phyloP scores from a whole-genome alignment of 495 filamentous ascomycete species.

The Hyaloscypha bicolor region DNA sequence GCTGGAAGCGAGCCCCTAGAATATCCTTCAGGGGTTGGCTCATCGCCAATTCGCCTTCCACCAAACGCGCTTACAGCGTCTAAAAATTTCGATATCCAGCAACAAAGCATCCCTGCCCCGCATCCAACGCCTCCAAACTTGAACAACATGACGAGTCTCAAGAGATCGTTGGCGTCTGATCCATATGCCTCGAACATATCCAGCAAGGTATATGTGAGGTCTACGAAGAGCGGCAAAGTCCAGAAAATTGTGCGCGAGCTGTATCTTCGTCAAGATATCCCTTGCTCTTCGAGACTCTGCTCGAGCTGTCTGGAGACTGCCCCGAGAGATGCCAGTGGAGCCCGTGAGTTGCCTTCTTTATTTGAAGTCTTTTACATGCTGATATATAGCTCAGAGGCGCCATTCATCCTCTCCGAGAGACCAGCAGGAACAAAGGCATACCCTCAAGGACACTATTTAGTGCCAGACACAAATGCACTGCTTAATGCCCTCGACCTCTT shows the following conservation, averaged over 20 bases:
- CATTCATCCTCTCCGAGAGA: conserved; percentile 84
- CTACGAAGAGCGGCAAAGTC: conserved; percentile 92
- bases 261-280: conserved; percentile 94
- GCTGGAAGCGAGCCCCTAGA: background rate
- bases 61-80: background rate
- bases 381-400: conserved; percentile 54
- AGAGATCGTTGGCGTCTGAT: conserved; percentile 70
- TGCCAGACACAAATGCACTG: conserved; percentile 96
- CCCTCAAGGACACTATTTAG: conserved; percentile 88
- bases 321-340: conserved; percentile 76
- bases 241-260: conserved; percentile 98
- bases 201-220: conserved; percentile 91
- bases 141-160: conserved; percentile 82
- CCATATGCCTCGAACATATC: conserved; percentile 74
- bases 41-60: background rate
- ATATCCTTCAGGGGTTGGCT: background rate
- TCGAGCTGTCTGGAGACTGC: conserved; percentile 66
- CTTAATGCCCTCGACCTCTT: conserved; percentile 96
- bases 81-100: background rate
- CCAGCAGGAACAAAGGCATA: conserved; percentile 82
- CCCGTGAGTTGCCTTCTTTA: conserved; percentile 51
- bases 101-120: conserved; percentile 1
- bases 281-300: conserved; percentile 93
- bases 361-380: conserved; percentile 10
- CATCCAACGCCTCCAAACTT: conserved; percentile 8